A percentile compares a stretch with the other conserved stretches of the same genome.
Conservation (phyloP, 225 moss, liverwort and hornwort species). For the Antitrichia curtipendula region DNA sequence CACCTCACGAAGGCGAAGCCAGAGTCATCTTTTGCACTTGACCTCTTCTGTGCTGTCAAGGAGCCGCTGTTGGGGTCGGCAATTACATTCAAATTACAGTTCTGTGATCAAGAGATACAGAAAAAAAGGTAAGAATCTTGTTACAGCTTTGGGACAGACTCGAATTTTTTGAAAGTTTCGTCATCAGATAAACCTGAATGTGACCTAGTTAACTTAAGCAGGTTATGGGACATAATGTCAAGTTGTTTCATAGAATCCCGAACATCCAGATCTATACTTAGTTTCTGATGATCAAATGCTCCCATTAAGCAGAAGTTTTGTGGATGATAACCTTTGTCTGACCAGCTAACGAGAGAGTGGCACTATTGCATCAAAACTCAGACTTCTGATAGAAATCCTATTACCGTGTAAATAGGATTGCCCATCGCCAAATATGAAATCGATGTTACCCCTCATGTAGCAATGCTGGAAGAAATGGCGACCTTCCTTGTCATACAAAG, state of each 20-base stretch:
- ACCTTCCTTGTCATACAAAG: conserved; percentile 21
- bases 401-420: conserved; percentile 28
- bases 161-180: not conserved
- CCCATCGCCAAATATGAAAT: conserved; percentile 26
- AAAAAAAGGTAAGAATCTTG: not conserved
- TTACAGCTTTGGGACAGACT: not conserved
- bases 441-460: conserved; percentile 30
- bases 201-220: not conserved
- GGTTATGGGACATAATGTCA: not conserved
- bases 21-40: conserved; percentile 4
- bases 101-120: not conserved
- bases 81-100: conserved; percentile 23
- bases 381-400: not conserved
- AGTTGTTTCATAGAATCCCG: not conserved
- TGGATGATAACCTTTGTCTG: not conserved
- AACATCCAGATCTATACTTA: not conserved
- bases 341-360: not conserved
- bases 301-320: not conserved
- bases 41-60: conserved; percentile 32
- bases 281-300: not conserved
- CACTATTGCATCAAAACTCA: not conserved
- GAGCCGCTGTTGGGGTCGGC: conserved; percentile 19
- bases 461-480: conserved; percentile 31
- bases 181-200: not conserved
- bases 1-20: conserved; percentile 29